Evolutionary conservation across 129 eudicot species (phyloP), one percentile per base, ranked within the genome.

Genomic region (Lactuca sativa): DNA sequence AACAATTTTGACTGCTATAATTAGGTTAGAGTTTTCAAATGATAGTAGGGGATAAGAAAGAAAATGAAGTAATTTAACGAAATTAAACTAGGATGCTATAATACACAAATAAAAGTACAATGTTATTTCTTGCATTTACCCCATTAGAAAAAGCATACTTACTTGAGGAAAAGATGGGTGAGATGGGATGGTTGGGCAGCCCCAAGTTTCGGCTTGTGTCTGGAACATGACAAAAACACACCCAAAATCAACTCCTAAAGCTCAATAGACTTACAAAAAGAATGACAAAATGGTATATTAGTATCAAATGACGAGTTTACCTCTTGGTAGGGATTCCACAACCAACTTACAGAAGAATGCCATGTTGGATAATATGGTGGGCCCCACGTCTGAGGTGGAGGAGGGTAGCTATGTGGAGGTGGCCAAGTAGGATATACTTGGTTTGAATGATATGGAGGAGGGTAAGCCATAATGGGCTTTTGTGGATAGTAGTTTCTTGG

Each of bases 171-270:
- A 84, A 44, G 78, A 68, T 12, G 77, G 60, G 25, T 68, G 78
- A 33, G 70, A 78, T 4, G 85, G 89, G 80, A 83, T 54, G 32
- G 88, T 70, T 4, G 93, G 96, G 82, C 86, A 84, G 43, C 93
- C 96, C 96, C 96, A 86, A 59, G 93, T 77, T 63, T 89, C 92
- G 21, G 93, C 96, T 47, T 82, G 88, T 75, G 84, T 37, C 96
- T 89, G 84, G 49, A 79, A 77, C 49, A 67, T 30, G 41, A 67
- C 0, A 43, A 32, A 31, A 30, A 61, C 12, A 66, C 48, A 74
- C 14, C 6, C 41, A 40, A 30, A 16, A 62, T 30, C 7, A 62
- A 62, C 41, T 52, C 16, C 2, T 34, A 43, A 41, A 34, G 5
- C 32, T 55, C n/a, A 64, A 64, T n/a, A 30, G 4, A 15, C 32